Conservation (phyloP, 352 stramenopile genomes). For the Phytophthora pistaciae region DNA sequence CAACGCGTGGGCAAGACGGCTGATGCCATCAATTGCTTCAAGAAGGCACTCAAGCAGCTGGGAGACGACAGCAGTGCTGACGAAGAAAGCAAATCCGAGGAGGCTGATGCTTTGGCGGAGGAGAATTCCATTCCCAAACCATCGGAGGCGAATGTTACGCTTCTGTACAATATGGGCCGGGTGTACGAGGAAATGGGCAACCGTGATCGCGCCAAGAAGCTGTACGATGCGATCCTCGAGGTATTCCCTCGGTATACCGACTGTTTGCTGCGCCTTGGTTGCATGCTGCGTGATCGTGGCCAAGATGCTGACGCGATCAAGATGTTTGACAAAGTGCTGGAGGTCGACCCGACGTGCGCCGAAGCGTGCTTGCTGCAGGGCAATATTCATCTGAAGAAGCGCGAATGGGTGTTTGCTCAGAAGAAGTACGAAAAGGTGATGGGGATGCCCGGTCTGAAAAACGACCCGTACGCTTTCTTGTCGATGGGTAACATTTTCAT, state of each 20-base stretch:
- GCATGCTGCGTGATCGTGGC: slow-evolving; percentile 94
- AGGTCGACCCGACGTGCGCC: slow-evolving; percentile 91
- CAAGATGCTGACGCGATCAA: slow-evolving; percentile 90
- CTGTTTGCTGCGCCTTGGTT: slow-evolving; percentile 94
- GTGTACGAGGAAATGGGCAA: slow-evolving; percentile 95
- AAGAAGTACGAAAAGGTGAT: slow-evolving; percentile 96
- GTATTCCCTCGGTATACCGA: slow-evolving; percentile 96
- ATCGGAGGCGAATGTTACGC: slow-evolving; percentile 89
- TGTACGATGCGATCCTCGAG: slow-evolving; percentile 95
- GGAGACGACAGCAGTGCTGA: slow-evolving; percentile 43
- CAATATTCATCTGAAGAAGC: slow-evolving; percentile 96
- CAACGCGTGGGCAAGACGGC: slow-evolving; percentile 89
- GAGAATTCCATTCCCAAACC: slow-evolving; percentile 54
- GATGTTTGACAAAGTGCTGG: slow-evolving; percentile 94
- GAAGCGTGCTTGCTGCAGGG: slow-evolving; percentile 96
- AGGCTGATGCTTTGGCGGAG: slow-evolving; percentile 48
- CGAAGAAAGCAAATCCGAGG: slow-evolving; percentile 49
- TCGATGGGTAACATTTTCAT: slow-evolving; percentile 99
- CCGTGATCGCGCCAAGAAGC: slow-evolving; percentile 88
- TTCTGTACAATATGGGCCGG: slow-evolving; percentile 97
- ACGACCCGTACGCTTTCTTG: slow-evolving; percentile 97
- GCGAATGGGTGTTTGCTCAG: slow-evolving; percentile 95
- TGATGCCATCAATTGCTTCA: slow-evolving; percentile 94
- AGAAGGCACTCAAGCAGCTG: slow-evolving; percentile 73
- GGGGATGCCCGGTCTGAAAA: slow-evolving; percentile 95